A percentile compares a stretch with the other conserved stretches of the same genome.
phyloP scores from a whole-genome alignment of 1,284 basidiomycete genomes.

The Stygiomarasmius scandens region DNA sequence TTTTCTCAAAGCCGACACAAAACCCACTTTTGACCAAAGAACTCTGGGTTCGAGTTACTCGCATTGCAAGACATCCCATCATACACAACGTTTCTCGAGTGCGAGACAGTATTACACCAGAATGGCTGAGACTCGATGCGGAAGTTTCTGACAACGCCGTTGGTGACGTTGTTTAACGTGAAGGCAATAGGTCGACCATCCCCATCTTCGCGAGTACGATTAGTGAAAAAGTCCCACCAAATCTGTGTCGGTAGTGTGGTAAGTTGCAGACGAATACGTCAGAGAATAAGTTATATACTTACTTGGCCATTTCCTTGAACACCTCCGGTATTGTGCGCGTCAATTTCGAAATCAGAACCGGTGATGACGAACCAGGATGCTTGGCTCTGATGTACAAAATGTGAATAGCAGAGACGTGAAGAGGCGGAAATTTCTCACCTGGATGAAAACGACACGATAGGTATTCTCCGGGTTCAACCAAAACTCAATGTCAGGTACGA shows the following conservation, averaged over 20 bases:
- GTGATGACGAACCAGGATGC: conserved; percentile 69
- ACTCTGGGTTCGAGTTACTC: conserved; percentile 56
- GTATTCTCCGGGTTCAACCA: conserved; percentile 62
- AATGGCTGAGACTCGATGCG: conserved; percentile 62
- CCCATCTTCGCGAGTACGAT: conserved; percentile 50
- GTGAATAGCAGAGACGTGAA: background rate
- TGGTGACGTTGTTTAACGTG: conserved; percentile 52
- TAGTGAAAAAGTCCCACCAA: conserved; percentile 54
- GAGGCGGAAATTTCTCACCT: conserved; percentile 37
- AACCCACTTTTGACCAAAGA: conserved; percentile 52
- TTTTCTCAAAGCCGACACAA: background rate
- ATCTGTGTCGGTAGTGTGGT: conserved; percentile 23
- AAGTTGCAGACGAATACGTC: background rate
- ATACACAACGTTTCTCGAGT: conserved; percentile 57
- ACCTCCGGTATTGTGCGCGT: conserved; percentile 61
- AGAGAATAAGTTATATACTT: conserved; percentile 6
- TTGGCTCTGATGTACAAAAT: conserved; percentile 44
- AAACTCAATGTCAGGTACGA: conserved; percentile 59
- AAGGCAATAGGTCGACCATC: conserved; percentile 66
- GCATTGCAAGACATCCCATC: conserved; percentile 67
- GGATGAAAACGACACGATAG: conserved; percentile 64
- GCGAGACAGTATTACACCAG: conserved; percentile 64
- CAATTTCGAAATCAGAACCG: conserved; percentile 59
- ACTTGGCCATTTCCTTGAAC: conserved; percentile 68
- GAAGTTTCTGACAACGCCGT: conserved; percentile 54